Conservation (phyloP, 2,329 filamentous ascomycete species). For the Sporothrix pallida region DNA sequence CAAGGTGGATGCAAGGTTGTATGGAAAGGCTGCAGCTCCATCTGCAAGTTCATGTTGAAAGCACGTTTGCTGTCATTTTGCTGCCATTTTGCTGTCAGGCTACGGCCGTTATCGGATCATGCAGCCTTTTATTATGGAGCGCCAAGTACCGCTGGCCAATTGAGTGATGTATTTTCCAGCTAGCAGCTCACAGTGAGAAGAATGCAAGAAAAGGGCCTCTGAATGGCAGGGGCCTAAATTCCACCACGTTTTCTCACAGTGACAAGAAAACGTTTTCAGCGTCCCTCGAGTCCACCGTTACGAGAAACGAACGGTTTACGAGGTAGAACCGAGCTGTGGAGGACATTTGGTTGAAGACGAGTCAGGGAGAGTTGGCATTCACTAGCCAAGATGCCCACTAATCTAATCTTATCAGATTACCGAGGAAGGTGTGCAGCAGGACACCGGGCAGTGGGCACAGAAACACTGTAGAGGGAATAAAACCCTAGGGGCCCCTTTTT, state of each 20-base stretch:
- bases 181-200: not conserved
- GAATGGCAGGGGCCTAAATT: not conserved
- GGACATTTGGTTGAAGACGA: not conserved
- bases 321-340: too few species aligned
- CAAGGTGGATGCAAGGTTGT: too few species aligned
- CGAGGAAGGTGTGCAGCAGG: not conserved
- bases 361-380: not conserved
- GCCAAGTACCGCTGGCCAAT: not conserved
- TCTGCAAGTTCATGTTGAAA: too few species aligned
- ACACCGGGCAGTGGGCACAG: not conserved
- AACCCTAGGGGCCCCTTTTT: not conserved
- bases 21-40: too few species aligned
- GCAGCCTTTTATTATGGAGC: not conserved
- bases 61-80: too few species aligned
- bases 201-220: not conserved
- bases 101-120: not conserved
- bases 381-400: not conserved
- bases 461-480: not conserved
- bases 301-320: too few species aligned
- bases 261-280: not conserved
- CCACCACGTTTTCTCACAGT: not conserved
- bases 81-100: too few species aligned
- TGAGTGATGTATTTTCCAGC: not conserved
- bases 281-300: too few species aligned
- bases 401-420: constrained; percentile 13